Evolutionary conservation across 2,329 filamentous ascomycete species (phyloP).

Genomic region (Pezicula radicicola): DNA sequence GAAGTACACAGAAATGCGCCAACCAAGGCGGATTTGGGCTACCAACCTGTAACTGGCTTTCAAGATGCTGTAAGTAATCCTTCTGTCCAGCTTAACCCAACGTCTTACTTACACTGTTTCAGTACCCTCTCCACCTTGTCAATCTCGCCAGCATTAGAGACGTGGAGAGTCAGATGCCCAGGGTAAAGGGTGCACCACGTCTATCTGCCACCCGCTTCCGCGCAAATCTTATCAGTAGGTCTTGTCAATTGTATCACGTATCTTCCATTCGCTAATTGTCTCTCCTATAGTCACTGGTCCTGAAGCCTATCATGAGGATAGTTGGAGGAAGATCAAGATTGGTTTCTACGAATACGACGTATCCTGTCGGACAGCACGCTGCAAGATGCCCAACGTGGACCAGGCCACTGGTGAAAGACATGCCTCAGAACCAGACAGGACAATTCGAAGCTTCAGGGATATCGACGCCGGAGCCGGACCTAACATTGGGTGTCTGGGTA

Average conservation of each 20-base stretch:
- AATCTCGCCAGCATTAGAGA: constrained; percentile 62
- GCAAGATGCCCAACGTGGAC: constrained; percentile 70
- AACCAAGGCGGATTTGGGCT: constrained; percentile 52
- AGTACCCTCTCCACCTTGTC: constrained; percentile 70
- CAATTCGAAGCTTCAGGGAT: constrained; percentile 54
- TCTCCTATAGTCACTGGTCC: constrained; percentile 52
- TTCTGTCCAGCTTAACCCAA: not conserved
- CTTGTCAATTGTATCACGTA: not conserved
- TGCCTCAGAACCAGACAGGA: constrained; percentile 52
- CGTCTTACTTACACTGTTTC: constrained; percentile 12
- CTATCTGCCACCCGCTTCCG: constrained; percentile 65
- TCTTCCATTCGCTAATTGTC: not conserved
- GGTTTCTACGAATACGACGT: constrained; percentile 53
- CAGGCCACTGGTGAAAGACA: constrained; percentile 35
- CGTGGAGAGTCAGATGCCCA: constrained; percentile 54
- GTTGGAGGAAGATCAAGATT: constrained; percentile 59
- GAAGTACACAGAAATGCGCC: constrained; percentile 61
- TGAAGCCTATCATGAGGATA: constrained; percentile 65
- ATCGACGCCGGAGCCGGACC: constrained; percentile 57
- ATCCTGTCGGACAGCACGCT: constrained; percentile 65
- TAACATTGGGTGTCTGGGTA: constrained; percentile 56
- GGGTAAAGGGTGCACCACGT: constrained; percentile 42
- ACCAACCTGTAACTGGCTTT: constrained; percentile 64
- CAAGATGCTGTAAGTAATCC: constrained; percentile 61
- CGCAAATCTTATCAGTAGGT: constrained; percentile 65